These are phyloP conservation scores for Cornus suecica DNA, from an alignment of 148 eudicot species.

Conservation along the genomic window DNA sequence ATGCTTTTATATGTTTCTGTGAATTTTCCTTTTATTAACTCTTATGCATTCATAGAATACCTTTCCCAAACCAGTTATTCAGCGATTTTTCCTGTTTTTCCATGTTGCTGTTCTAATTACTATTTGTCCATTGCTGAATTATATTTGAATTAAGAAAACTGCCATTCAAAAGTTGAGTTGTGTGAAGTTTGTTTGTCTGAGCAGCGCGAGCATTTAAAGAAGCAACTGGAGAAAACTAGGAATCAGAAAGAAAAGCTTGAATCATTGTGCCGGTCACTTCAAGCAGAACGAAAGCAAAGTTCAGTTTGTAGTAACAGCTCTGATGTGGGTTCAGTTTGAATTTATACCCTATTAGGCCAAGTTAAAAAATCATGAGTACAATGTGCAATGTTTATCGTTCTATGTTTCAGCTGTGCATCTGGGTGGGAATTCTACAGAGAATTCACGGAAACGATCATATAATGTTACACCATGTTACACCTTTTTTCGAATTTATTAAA, in stretches of 20 bases:
- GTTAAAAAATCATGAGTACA: background rate
- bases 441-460: background rate
- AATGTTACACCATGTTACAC: background rate
- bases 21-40: background rate
- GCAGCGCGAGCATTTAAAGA: constrained; percentile 90
- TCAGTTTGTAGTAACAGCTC: constrained; percentile 26
- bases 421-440: background rate
- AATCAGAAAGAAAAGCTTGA: constrained; percentile 97
- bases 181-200: constrained; percentile 11
- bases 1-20: background rate
- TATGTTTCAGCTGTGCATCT: background rate
- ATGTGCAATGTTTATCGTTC: background rate
- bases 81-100: background rate
- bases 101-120: background rate
- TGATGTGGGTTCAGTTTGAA: constrained; percentile 34
- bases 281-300: constrained; percentile 82
- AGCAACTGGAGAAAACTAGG: constrained; percentile 77
- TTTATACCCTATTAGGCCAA: background rate
- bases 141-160: background rate
- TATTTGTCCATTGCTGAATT: background rate
- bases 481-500: background rate
- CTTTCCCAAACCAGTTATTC: background rate
- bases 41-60: background rate
- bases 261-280: constrained; percentile 83
- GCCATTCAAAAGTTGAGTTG: background rate